phyloP scores from a whole-genome alignment of 2,329 filamentous ascomycete species.

The Emmonsiellopsis sp. region DNA sequence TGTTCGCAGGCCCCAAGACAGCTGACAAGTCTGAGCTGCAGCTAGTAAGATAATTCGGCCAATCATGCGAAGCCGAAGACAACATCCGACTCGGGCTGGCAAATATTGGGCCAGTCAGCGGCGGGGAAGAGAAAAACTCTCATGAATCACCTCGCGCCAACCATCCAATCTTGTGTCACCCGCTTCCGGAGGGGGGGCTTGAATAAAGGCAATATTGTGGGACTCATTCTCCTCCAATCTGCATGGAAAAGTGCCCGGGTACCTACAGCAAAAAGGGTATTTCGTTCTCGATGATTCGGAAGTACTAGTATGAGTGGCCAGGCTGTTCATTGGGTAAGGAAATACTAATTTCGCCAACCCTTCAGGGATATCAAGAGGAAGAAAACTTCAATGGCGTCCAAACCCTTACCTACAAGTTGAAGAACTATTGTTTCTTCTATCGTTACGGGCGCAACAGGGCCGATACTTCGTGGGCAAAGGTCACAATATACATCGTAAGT shows the following conservation, averaged over 20 bases:
- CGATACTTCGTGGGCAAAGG: too few species aligned
- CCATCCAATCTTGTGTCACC: constrained; percentile 4
- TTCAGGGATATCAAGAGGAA: too few species aligned
- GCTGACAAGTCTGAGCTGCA: background rate
- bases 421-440: too few species aligned
- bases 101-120: background rate
- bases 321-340: background rate
- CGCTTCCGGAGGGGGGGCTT: background rate
- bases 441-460: too few species aligned
- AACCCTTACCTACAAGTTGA: too few species aligned
- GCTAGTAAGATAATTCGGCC: background rate
- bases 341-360: background rate
- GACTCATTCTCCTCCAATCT: background rate
- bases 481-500: too few species aligned
- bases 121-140: background rate
- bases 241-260: constrained; percentile 3
- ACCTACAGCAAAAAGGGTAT: constrained; percentile 5
- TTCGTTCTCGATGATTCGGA: background rate
- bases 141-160: background rate
- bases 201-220: background rate
- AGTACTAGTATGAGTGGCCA: background rate
- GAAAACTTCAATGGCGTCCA: too few species aligned
- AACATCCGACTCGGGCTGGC: background rate
- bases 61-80: background rate
- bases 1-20: background rate